These are phyloP conservation scores for Pythium biforme DNA, from an alignment of 352 stramenopile species.

Conservation along the genomic window DNA sequence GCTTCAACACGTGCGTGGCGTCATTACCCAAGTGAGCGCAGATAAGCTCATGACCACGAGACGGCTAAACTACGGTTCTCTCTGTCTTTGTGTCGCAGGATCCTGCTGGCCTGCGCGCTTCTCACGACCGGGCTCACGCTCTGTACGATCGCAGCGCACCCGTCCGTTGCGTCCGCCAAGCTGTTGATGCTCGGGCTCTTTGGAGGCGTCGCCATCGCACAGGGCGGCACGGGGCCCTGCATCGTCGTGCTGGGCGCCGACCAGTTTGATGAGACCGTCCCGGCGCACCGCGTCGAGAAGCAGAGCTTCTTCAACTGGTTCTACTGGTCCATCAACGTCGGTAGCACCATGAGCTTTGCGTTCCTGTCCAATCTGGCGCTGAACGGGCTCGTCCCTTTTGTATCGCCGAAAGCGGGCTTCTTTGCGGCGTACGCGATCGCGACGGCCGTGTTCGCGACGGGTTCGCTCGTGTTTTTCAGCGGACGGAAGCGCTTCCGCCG, in stretches of 20 bases:
- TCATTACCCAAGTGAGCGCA: no score
- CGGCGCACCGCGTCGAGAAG: conserved; percentile 63
- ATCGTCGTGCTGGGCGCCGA: conserved; percentile 50
- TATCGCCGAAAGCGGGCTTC: conserved; percentile 79
- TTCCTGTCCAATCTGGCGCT: conserved; percentile 89
- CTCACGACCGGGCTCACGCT: conserved; percentile 65
- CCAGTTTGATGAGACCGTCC: conserved; percentile 71
- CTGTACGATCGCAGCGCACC: conserved; percentile 66
- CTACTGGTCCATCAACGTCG: conserved; percentile 92
- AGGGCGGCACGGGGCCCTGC: conserved; percentile 38
- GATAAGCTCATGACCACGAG: no score
- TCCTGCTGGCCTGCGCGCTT: conserved; percentile 69
- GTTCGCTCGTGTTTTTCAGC: conserved; percentile 72
- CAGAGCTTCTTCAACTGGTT: conserved; percentile 93
- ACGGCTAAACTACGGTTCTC: no score
- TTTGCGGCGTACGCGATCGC: conserved; percentile 87
- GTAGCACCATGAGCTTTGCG: conserved; percentile 86
- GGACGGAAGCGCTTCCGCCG: conserved; percentile 55
- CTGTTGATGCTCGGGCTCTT: conserved; percentile 83
- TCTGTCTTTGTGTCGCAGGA: conserved; percentile 30
- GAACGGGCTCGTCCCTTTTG: conserved; percentile 81
- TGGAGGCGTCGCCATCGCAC: conserved; percentile 46
- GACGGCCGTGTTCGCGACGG: conserved; percentile 66
- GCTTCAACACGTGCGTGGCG: conserved; percentile 58
- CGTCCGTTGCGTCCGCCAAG: conserved; percentile 48